Evolutionary conservation across 495 filamentous ascomycete genomes (phyloP), one percentile per base, ranked within the genome.

Genomic region (Podospora conica): DNA sequence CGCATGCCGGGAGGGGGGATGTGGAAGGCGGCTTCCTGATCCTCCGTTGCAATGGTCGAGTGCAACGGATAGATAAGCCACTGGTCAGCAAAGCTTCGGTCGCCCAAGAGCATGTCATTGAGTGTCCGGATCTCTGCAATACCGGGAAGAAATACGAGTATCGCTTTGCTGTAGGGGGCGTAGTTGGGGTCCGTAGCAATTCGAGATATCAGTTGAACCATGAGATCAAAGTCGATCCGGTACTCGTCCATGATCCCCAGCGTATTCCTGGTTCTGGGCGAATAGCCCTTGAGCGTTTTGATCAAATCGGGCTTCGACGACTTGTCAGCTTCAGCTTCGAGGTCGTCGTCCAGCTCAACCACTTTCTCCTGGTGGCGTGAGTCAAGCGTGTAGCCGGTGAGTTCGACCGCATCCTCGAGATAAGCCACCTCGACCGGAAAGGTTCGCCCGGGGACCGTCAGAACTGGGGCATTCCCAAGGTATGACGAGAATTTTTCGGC

Each of bases 41-140:
- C 93, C 70, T 97, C 95, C 62, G 88, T 96, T n/a, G 94, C 89
- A 71, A 98, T 96, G 2, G 90, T 92, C 2, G 94, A 97, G 75
- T 98, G 95, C 48, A 97, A 83, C 3, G 91, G 88, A 75, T 96
- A 90, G 15, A 97, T 82, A 58, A 90, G 84, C 92, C 93, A 97
- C 60, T 74, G 74, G 6, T 76, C 73, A 20, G 86, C 81, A 75
- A 97, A 96, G 3, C 80, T 77, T 2, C 85, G 85, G 69, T 95
- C 87, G 1, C 88, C 85, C 6, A 87, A 70, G 11, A 98, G 80
- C 69, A 93, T 86, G 66, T 96, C 91, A 73, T 96, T 92, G 53
- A 97, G 75, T 25, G 88, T 86, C 64, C 93, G 84, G 68, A 98
- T 98, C 73, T 98, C 95, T 18, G 89, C 92, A 69, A 97, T 90